phyloP scores from a whole-genome alignment of 331 rosid species.

The Cydonia oblonga region DNA sequence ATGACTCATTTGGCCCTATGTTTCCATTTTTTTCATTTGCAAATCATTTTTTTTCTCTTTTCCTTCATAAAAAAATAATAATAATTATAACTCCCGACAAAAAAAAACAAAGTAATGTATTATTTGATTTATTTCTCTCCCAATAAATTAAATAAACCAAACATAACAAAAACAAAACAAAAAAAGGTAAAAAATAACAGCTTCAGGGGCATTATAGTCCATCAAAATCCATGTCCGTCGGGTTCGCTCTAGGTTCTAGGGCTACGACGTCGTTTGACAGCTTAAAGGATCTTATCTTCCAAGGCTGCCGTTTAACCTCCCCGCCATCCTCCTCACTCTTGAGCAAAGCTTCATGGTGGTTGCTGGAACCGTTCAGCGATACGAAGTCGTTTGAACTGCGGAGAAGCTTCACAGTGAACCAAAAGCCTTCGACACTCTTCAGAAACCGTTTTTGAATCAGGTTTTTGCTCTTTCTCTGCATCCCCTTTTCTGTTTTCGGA shows the following conservation, averaged over 20 bases:
- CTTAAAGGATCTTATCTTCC: neutral
- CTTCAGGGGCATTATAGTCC: neutral
- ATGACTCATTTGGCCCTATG: too few relatives aligned
- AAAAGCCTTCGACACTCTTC: neutral
- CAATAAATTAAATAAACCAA: too few relatives aligned
- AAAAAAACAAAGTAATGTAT: accelerated
- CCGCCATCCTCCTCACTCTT: neutral
- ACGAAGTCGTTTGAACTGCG: neutral
- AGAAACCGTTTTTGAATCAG: neutral
- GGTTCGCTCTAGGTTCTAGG: neutral
- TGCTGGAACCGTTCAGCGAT: neutral
- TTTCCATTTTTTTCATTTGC: too few relatives aligned
- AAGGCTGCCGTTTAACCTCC: neutral
- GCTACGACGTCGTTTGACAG: neutral
- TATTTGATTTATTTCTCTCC: too few relatives aligned
- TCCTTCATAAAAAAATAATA: too few relatives aligned
- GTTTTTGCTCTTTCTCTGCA: neutral
- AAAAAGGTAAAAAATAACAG: too few relatives aligned
- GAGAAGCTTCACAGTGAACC: neutral
- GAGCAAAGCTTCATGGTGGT: neutral
- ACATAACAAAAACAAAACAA: too few relatives aligned
- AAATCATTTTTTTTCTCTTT: too few relatives aligned
- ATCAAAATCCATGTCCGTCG: neutral
- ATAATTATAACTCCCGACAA: too few relatives aligned
- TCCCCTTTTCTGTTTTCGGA: neutral